Evolutionary conservation across 2,329 filamentous ascomycete species (phyloP).

Genomic region (Exophiala oligosperma): DNA sequence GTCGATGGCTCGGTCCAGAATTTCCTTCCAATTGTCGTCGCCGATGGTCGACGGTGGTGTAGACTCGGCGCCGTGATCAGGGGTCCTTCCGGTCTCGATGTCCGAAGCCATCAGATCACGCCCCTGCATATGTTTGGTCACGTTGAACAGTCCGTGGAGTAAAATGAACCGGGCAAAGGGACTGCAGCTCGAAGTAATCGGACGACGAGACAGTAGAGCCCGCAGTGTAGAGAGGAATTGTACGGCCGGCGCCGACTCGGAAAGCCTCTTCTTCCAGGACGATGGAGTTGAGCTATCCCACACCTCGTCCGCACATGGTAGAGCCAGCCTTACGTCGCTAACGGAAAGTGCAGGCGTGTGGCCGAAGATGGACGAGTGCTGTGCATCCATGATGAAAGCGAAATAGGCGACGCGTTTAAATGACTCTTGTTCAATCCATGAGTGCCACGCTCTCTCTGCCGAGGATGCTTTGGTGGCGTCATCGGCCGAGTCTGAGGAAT

Average conservation of each 20-base stretch:
- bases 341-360: slow-evolving; percentile 32
- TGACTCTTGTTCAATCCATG: slow-evolving; percentile 32
- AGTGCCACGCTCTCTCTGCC: slow-evolving; percentile 20
- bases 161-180: slow-evolving; percentile 31
- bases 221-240: slow-evolving; percentile 31
- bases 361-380: slow-evolving; percentile 34
- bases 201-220: slow-evolving; percentile 26
- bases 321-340: slow-evolving; percentile 31
- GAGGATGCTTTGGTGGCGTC: slow-evolving; percentile 9
- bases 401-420: slow-evolving; percentile 33
- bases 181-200: slow-evolving; percentile 29
- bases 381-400: slow-evolving; percentile 34
- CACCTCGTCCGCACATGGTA: slow-evolving; percentile 31
- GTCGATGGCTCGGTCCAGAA: slow-evolving; percentile 31
- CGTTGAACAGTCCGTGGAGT: slow-evolving; percentile 32
- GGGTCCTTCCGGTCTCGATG: slow-evolving; percentile 22
- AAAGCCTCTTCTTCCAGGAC: slow-evolving; percentile 28
- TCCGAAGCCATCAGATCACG: slow-evolving; percentile 27
- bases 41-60: slow-evolving; percentile 9
- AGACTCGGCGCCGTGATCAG: slow-evolving; percentile 6
- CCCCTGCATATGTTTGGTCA: slow-evolving; percentile 31
- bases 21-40: slow-evolving; percentile 32
- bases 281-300: slow-evolving; percentile 29
- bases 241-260: slow-evolving; percentile 25
- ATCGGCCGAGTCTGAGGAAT: slow-evolving; percentile 6